Evolutionary conservation across 768 basidiomycete genomes (phyloP).

Genomic region (Leccinellum albellum): DNA sequence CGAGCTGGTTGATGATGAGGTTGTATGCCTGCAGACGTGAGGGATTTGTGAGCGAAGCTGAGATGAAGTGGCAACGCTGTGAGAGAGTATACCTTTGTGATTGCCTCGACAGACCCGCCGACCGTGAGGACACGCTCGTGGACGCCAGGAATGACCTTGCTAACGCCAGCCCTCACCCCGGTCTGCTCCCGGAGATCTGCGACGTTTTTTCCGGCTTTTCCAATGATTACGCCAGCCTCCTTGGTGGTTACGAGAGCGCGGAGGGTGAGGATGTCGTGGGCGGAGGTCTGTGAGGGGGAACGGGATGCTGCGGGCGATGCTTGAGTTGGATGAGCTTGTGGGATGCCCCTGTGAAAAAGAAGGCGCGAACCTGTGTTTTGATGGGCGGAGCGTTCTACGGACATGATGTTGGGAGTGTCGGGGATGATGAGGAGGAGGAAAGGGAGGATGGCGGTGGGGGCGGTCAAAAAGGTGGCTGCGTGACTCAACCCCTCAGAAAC

Average conservation of each 20-base stretch:
- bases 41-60: conserved; percentile 12
- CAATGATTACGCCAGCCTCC: conserved; percentile 96
- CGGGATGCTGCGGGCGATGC: conserved; percentile 65
- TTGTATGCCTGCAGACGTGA: conserved; percentile 71
- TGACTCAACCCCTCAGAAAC: conserved; percentile 15
- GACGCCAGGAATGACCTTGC: conserved; percentile 96
- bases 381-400: conserved; percentile 55
- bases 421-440: conserved; percentile 24
- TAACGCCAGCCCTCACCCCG: conserved; percentile 97
- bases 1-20: conserved; percentile 89
- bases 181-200: conserved; percentile 94
- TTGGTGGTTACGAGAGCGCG: conserved; percentile 95
- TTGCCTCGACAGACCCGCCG: conserved; percentile 86
- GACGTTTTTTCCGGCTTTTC: conserved; percentile 95
- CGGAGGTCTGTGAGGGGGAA: conserved; percentile 62
- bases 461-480: conserved; percentile 13
- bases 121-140: conserved; percentile 97
- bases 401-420: conserved; percentile 46
- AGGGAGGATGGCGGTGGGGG: conserved; percentile 4
- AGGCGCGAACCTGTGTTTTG: conserved; percentile 50
- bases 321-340: conserved; percentile 20
- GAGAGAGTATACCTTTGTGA: conserved; percentile 68
- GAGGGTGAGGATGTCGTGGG: conserved; percentile 78
- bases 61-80: neutral
- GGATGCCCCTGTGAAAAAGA: conserved; percentile 16